Conservation (phyloP, 169 alveolate species). For the Cryptosporidium ryanae region DNA sequence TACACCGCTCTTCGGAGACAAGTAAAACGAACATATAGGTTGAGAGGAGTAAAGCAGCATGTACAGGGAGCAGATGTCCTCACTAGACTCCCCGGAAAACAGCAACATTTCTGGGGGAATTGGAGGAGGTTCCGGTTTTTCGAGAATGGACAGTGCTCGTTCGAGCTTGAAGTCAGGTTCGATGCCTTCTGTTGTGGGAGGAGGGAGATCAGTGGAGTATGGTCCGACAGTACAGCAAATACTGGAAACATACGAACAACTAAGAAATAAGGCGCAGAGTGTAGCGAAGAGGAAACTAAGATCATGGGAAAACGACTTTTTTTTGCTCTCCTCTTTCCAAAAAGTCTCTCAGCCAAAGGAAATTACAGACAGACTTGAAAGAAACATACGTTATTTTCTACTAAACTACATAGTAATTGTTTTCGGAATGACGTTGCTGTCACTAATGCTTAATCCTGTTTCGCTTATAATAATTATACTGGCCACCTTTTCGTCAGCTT, state of each 20-base stretch:
- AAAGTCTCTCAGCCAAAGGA: constrained; percentile 70
- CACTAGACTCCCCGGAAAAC: constrained; percentile 38
- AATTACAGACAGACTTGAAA: constrained; percentile 57
- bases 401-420: constrained; percentile 54
- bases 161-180: constrained; percentile 22
- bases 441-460: constrained; percentile 54
- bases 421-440: constrained; percentile 54
- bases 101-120: neutral
- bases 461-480: constrained; percentile 43
- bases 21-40: neutral
- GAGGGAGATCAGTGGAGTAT: constrained; percentile 15
- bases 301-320: constrained; percentile 71
- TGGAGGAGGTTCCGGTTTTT: constrained; percentile 5
- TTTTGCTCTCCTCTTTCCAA: constrained; percentile 58
- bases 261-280: constrained; percentile 30
- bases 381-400: constrained; percentile 51
- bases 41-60: neutral
- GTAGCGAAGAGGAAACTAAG: constrained; percentile 56
- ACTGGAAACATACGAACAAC: constrained; percentile 26
- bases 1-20: neutral
- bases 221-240: constrained; percentile 59
- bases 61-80: neutral
- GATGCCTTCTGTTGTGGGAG: too few relatives aligned
- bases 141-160: constrained; percentile 43
- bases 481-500: constrained; percentile 44